Percentiles rank a stretch among this genome's conserved stretches.
Conservation (phyloP, 495 filamentous ascomycete species). For the Penicillium psychrofluorescens region DNA sequence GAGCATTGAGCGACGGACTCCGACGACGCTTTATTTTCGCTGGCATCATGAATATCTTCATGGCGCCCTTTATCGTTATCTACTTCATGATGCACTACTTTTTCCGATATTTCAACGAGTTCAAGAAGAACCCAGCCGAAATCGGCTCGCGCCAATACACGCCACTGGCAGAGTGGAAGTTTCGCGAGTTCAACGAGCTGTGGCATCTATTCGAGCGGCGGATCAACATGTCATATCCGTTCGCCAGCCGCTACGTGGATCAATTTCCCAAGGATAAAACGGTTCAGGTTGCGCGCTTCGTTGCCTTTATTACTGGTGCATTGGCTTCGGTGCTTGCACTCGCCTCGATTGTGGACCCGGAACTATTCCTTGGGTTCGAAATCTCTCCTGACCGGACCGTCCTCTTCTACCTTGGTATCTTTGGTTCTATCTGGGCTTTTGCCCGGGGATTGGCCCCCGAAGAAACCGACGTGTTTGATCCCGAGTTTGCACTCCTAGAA, state of each 20-base stretch:
- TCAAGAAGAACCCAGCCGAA: conserved; percentile 82
- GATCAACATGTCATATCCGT: conserved; percentile 90
- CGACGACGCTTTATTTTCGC: conserved; percentile 70
- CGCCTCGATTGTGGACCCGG: conserved; percentile 75
- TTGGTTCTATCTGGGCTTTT: conserved; percentile 72
- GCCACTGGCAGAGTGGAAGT: conserved; percentile 93
- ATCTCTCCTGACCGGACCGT: conserved; percentile 78
- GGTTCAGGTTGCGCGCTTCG: conserved; percentile 69
- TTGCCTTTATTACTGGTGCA: conserved; percentile 81
- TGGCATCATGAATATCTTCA: conserved; percentile 77
- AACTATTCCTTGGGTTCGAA: conserved; percentile 87
- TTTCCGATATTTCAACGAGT: conserved; percentile 90
- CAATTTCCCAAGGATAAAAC: conserved; percentile 96
- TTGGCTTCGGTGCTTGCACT: conserved; percentile 76
- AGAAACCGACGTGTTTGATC: conserved; percentile 85
- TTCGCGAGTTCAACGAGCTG: conserved; percentile 96
- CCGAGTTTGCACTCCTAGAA: conserved; percentile 76
- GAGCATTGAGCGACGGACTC: conserved; percentile 67
- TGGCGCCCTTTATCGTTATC: conserved; percentile 73
- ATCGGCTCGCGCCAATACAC: conserved; percentile 83
- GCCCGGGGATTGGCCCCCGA: conserved; percentile 75
- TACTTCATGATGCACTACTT: conserved; percentile 84
- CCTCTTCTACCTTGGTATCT: conserved; percentile 69
- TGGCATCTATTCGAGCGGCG: conserved; percentile 85
- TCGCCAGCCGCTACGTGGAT: conserved; percentile 83